Conservation (phyloP, 2,329 filamentous ascomycete genomes). For the Ceratocystis harringtonii region DNA sequence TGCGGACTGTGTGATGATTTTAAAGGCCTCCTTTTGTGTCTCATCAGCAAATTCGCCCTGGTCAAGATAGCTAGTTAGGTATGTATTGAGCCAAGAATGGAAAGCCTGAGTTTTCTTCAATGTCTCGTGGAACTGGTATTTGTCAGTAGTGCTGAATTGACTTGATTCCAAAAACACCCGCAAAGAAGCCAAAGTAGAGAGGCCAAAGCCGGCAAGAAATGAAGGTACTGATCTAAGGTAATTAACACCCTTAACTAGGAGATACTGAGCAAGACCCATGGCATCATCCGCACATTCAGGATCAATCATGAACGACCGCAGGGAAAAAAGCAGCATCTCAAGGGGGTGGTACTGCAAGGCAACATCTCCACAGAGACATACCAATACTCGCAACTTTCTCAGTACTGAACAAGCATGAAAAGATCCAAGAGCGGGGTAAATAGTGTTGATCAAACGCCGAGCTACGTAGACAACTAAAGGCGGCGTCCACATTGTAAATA, state of each 20-base stretch:
- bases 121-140: constrained; percentile 64
- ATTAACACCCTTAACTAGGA: constrained; percentile 51
- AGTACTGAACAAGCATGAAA: constrained; percentile 76
- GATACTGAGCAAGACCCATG: constrained; percentile 71
- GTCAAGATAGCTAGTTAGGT: constrained; percentile 44
- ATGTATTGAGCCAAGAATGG: constrained; percentile 60
- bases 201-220: constrained; percentile 65
- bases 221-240: constrained; percentile 53
- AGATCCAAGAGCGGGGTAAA: constrained; percentile 71
- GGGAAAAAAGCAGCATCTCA: constrained; percentile 74
- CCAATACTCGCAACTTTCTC: constrained; percentile 67
- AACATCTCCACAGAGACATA: constrained; percentile 59
- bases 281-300: constrained; percentile 82
- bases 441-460: constrained; percentile 62
- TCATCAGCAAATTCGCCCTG: constrained; percentile 37
- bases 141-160: constrained; percentile 68
- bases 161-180: constrained; percentile 58
- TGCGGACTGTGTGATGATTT: constrained; percentile 52
- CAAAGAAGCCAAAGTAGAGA: constrained; percentile 67
- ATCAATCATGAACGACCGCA: constrained; percentile 66
- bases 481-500: constrained; percentile 56
- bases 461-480: constrained; percentile 58
- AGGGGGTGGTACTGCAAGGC: constrained; percentile 69
- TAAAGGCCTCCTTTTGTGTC: constrained; percentile 41
- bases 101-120: constrained; percentile 63